These are phyloP conservation scores for Eucalyptus polybractea DNA, from an alignment of 345 rosid genomes.

Conservation along the genomic window DNA sequence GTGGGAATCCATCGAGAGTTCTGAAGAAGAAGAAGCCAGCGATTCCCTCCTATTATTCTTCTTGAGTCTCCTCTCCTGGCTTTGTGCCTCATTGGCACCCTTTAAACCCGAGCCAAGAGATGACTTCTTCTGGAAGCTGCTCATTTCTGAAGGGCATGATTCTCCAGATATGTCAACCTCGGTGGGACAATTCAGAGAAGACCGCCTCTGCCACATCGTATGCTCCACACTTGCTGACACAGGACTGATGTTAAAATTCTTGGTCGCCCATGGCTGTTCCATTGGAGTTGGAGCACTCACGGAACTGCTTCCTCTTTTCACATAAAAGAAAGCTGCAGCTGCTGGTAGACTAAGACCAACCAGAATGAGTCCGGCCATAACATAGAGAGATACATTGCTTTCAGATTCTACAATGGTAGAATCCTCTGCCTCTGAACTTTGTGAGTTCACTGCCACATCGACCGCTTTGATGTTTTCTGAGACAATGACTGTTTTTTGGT, in stretches of 20 bases:
- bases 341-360: slow-evolving; percentile 22
- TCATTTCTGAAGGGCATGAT: slow-evolving; percentile 45
- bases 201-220: not conserved
- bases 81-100: slow-evolving; percentile 20
- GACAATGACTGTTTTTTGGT: not conserved
- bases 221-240: not conserved
- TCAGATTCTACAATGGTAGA: not conserved
- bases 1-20: slow-evolving; percentile 30
- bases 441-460: not conserved
- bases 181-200: slow-evolving; percentile 7
- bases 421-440: not conserved
- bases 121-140: slow-evolving; percentile 34
- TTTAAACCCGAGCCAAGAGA: slow-evolving; percentile 6
- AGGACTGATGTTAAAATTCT: slow-evolving; percentile 14
- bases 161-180: slow-evolving; percentile 26
- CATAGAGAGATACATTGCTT: not conserved
- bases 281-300: not conserved
- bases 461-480: not conserved
- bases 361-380: slow-evolving; percentile 4
- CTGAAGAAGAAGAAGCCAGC: slow-evolving; percentile 59
- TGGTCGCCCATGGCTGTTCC: not conserved
- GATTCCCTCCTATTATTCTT: slow-evolving; percentile 46
- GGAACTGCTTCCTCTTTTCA: slow-evolving; percentile 7
- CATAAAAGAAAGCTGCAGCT: slow-evolving; percentile 6
- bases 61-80: slow-evolving; percentile 23